Base-by-base conservation (phyloP, 495 filamentous ascomycete species). In the Trichocladium uniseriatum region DNA sequence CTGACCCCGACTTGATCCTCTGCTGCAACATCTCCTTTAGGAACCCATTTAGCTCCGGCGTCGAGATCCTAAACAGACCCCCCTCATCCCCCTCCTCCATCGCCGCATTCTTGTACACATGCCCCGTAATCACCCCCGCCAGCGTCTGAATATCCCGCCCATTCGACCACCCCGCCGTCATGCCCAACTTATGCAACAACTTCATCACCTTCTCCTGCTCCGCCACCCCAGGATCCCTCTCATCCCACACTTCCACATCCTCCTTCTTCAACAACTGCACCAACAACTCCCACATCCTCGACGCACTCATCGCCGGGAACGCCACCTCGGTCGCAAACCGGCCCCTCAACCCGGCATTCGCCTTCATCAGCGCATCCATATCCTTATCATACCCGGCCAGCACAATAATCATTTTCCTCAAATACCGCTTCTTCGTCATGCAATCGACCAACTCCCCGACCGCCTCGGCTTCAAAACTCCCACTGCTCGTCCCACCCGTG, bases 331-430 rank as follows among this genome's bases (percentile, higher is more conserved):
- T 74, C 0, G 75, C 61, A 60, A 79, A 79, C 6, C 75, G 70
- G 51, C 77, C 77, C 1, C 68, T 67, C 6, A 81, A 55, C 2
- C 77, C 77, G 0, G 65, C 62, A 39, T 79, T 79, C 9, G 65
- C 58, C 19, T 48, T 28, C 67, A 86, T 71, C 0, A 87, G 73
- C 0, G 66, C 59, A 50, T 86, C 76, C 53, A 86, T 85, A 24
- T 83, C 78, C 1, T 64, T 45, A n/a, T 73, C 70, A 45, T 86
- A 85, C 6, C 83, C 82, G 1, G 83, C 83, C 3, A 86, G 65
- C 43, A 87, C 80, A n/a, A 86, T 67, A 1, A 86, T 66, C 5
- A 86, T 52, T 47, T 80, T 84, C n/a, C 69, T 57, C 2, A 57
- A 53, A 54, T 74, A 86, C 45, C 65, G 69, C 0, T 72, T 72